phyloP scores from a whole-genome alignment of 2,329 filamentous ascomycete genomes.

The Microsporum ferrugineum region DNA sequence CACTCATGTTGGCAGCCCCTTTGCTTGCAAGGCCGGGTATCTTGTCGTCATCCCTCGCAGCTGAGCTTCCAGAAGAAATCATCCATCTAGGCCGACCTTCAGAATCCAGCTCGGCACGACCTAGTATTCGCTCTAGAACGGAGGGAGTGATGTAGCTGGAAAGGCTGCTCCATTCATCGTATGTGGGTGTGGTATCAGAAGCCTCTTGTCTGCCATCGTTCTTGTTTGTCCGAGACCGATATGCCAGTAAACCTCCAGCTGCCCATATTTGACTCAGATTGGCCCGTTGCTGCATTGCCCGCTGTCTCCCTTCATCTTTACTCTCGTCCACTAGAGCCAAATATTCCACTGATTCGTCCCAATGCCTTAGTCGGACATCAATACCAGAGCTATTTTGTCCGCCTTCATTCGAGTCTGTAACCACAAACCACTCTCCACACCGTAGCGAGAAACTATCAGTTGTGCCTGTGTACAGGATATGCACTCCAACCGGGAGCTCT shows the following conservation, averaged over 20 bases:
- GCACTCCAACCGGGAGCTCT: conserved; percentile 46
- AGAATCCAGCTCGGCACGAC: conserved; percentile 24
- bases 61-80: conserved; percentile 48
- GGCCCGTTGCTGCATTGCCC: conserved; percentile 42
- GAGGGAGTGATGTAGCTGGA: conserved; percentile 40
- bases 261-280: conserved; percentile 48
- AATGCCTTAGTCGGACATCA: conserved; percentile 45
- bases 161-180: conserved; percentile 42
- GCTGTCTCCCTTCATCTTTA: conserved; percentile 33
- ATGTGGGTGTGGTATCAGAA: conserved; percentile 7
- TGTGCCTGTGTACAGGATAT: conserved; percentile 51
- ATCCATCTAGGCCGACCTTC: conserved; percentile 39
- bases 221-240: conserved; percentile 25
- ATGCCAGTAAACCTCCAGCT: conserved; percentile 34
- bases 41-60: conserved; percentile 44
- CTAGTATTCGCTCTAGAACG: conserved; percentile 42
- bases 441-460: conserved; percentile 49
- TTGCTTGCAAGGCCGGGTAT: conserved; percentile 45
- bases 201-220: conserved; percentile 18
- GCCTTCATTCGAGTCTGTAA: conserved; percentile 21
- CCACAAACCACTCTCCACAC: conserved; percentile 51
- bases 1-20: conserved; percentile 14
- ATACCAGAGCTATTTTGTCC: conserved; percentile 17
- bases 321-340: conserved; percentile 24
- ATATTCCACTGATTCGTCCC: conserved; percentile 34